phyloP scores from a whole-genome alignment of 2,329 filamentous ascomycete species.

The Apiospora pterosperma region DNA sequence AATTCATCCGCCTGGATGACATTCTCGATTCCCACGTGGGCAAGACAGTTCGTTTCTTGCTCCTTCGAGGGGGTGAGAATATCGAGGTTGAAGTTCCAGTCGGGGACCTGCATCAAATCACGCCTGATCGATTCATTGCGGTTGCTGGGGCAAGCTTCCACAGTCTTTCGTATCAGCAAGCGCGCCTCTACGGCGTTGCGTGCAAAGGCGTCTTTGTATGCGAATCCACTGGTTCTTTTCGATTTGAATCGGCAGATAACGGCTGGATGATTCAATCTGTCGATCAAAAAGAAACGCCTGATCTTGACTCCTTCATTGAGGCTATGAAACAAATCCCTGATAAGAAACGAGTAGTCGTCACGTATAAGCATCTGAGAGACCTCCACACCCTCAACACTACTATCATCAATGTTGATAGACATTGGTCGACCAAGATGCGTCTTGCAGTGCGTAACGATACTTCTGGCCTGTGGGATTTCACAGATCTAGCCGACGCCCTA shows the following conservation, averaged over 20 bases:
- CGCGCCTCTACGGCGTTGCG: conserved; percentile 89
- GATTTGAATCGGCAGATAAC: conserved; percentile 84
- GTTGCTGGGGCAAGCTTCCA: conserved; percentile 95
- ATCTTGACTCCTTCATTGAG: conserved; percentile 84
- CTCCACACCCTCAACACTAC: conserved; percentile 91
- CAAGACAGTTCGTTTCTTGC: conserved; percentile 70
- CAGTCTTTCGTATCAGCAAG: conserved; percentile 94
- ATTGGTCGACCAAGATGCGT: conserved; percentile 95
- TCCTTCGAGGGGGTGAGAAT: conserved; percentile 87
- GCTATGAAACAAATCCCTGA: conserved; percentile 87
- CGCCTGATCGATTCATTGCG: conserved; percentile 90
- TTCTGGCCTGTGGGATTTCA: conserved; percentile 92
- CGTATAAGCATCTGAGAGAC: conserved; percentile 93
- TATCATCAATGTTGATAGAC: conserved; percentile 87
- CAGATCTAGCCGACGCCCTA: conserved; percentile 76
- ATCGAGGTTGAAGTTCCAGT: conserved; percentile 81
- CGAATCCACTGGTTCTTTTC: conserved; percentile 91
- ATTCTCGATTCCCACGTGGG: conserved; percentile 88
- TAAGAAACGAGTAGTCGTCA: conserved; percentile 81
- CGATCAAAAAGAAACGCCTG: conserved; percentile 85
- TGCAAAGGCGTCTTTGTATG: conserved; percentile 92
- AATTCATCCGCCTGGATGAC: conserved; percentile 88
- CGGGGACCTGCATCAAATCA: conserved; percentile 89
- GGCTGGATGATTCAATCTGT: conserved; percentile 93
- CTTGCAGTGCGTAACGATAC: conserved; percentile 85